Evolutionary conservation across 2,329 filamentous ascomycete species (phyloP).

Genomic region (Monilinia fructicola): DNA sequence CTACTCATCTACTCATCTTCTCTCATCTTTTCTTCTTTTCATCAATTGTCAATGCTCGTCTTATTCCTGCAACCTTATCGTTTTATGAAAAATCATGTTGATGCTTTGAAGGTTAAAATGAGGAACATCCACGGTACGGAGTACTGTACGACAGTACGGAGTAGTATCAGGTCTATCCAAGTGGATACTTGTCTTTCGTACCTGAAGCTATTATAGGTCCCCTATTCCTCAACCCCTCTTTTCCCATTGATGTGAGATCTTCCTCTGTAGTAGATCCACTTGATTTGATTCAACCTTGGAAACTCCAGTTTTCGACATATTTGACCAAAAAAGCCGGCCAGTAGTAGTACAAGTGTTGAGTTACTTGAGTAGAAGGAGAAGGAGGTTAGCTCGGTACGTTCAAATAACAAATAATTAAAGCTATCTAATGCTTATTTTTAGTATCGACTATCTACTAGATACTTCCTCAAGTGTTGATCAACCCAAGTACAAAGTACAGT

Average conservation of each 20-base stretch:
- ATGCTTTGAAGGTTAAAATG: slow-evolving; percentile 13
- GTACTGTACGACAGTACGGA: too few species aligned
- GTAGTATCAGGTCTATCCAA: too few species aligned
- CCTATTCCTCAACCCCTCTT: slow-evolving; percentile 16
- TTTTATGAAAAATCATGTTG: neutral
- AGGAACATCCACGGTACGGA: too few species aligned
- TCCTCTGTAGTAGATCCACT: slow-evolving; percentile 9
- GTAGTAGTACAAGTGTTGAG: neutral
- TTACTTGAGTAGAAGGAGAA: too few species aligned
- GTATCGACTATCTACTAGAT: too few species aligned
- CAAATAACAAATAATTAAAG: neutral
- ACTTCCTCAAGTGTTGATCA: too few species aligned
- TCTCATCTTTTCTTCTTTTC: neutral
- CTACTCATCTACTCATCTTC: too few species aligned
- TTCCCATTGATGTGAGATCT: neutral
- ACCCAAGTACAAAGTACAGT: too few species aligned
- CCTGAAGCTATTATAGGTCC: slow-evolving; percentile 19
- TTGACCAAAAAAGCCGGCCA: neutral
- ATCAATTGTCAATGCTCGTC: too few species aligned
- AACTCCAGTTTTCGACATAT: slow-evolving; percentile 12
- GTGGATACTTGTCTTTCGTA: slow-evolving; percentile 13
- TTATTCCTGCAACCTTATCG: too few species aligned
- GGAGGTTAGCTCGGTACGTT: neutral
- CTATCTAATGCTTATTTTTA: too few species aligned
- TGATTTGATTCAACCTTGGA: neutral